These are phyloP conservation scores for Aphanoascus verrucosus DNA, from an alignment of 2,329 filamentous ascomycete species.

Conservation along the genomic window DNA sequence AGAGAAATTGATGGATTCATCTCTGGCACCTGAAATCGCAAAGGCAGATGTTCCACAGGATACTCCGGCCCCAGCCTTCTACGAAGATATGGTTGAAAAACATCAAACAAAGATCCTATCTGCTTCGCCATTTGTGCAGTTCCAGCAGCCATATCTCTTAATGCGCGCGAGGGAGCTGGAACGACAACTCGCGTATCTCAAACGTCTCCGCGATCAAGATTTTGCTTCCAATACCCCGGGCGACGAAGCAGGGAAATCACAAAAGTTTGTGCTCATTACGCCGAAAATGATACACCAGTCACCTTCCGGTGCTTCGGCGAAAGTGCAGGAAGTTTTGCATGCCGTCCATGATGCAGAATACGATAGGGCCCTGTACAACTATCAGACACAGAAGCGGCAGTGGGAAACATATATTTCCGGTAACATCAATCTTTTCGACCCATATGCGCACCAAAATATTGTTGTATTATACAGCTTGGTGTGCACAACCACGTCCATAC, in stretches of 20 bases:
- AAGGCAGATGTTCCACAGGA: constrained; percentile 57
- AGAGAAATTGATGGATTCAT: not conserved
- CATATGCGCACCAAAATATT: constrained; percentile 91
- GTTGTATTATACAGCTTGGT: constrained; percentile 89
- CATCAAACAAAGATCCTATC: constrained; percentile 89
- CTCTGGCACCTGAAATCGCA: constrained; percentile 16
- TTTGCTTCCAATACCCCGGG: constrained; percentile 35
- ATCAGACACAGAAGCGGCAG: constrained; percentile 84
- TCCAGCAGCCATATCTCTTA: constrained; percentile 83
- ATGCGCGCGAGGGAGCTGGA: constrained; percentile 90
- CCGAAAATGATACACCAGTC: constrained; percentile 90
- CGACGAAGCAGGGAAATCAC: constrained; percentile 52
- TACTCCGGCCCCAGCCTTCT: constrained; percentile 78
- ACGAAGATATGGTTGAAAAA: constrained; percentile 88
- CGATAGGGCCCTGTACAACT: constrained; percentile 86
- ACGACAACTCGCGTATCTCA: constrained; percentile 68
- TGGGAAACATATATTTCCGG: constrained; percentile 94
- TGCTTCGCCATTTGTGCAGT: constrained; percentile 91
- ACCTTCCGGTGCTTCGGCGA: constrained; percentile 65
- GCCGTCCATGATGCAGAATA: constrained; percentile 96
- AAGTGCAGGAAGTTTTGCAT: constrained; percentile 86
- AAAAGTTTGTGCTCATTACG: constrained; percentile 80
- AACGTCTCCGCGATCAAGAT: constrained; percentile 65
- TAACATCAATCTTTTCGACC: constrained; percentile 82
- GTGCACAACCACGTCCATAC: constrained; percentile 85